Evolutionary conservation across 2,329 filamentous ascomycete genomes (phyloP).

Genomic region (Mycosphaerella sp.): DNA sequence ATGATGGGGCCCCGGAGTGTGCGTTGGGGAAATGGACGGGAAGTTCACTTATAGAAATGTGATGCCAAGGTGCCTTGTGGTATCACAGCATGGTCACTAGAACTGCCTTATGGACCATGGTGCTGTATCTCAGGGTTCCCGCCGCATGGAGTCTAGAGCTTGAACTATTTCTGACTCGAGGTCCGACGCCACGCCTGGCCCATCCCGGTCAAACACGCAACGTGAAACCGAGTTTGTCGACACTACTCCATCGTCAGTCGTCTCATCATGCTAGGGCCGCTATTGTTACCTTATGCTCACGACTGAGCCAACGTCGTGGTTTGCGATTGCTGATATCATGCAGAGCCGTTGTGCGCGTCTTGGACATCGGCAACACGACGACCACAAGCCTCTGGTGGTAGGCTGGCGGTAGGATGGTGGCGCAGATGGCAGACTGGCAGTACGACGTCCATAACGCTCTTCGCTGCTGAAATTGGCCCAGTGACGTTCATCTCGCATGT

Average conservation of each 20-base stretch:
- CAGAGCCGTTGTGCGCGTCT: not conserved
- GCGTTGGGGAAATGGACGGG: too few relatives aligned
- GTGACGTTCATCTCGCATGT: conserved; percentile 1
- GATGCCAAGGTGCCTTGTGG: too few relatives aligned
- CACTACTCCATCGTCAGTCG: not conserved
- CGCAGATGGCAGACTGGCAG: too few relatives aligned
- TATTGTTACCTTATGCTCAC: too few relatives aligned
- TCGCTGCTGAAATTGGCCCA: not conserved
- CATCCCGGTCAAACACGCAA: not conserved
- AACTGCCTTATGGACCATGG: too few relatives aligned
- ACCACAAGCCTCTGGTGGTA: not conserved
- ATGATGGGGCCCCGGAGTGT: too few relatives aligned
- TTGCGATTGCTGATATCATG: not conserved
- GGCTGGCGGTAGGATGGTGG: too few relatives aligned
- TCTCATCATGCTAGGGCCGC: not conserved
- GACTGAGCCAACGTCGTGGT: not conserved
- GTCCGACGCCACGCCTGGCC: not conserved
- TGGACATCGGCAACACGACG: not conserved
- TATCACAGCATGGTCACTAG: too few relatives aligned
- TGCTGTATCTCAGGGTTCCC: not conserved
- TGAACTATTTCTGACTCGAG: not conserved
- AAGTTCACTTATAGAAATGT: too few relatives aligned
- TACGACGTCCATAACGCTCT: too few relatives aligned
- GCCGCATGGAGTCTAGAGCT: not conserved
- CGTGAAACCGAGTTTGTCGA: not conserved